Conservation (phyloP, 2,329 filamentous ascomycete genomes). For the Diaporthe ilicicola region DNA sequence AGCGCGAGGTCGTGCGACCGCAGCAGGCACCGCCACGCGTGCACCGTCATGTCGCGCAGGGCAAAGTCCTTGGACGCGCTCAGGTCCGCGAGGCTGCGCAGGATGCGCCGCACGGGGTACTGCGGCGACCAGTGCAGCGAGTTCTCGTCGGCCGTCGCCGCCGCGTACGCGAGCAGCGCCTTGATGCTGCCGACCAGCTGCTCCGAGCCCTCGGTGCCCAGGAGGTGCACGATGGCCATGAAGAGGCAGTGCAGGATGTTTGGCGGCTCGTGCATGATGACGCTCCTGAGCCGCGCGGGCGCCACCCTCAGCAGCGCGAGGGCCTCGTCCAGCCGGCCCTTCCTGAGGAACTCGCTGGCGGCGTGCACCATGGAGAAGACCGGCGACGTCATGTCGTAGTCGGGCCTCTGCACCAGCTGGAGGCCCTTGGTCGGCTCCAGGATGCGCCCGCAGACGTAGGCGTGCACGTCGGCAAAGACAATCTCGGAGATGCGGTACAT, state of each 20-base stretch:
- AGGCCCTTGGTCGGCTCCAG: background rate
- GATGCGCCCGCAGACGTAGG: constrained; percentile 27
- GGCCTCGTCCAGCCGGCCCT: constrained; percentile 27
- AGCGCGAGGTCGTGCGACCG: constrained; percentile 23
- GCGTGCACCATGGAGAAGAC: constrained; percentile 28
- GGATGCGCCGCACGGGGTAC: constrained; percentile 29
- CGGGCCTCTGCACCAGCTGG: background rate
- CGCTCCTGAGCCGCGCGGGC: constrained; percentile 10
- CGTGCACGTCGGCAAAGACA: constrained; percentile 30
- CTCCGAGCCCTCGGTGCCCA: constrained; percentile 3
- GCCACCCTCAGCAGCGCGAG: constrained; percentile 26
- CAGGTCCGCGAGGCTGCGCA: constrained; percentile 19
- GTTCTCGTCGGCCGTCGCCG: constrained; percentile 21
- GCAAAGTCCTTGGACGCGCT: constrained; percentile 14
- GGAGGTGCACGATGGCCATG: constrained; percentile 30
- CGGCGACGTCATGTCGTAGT: background rate
- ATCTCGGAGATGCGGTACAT: constrained; percentile 29
- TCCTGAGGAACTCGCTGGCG: constrained; percentile 25
- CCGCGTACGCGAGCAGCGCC: constrained; percentile 28
- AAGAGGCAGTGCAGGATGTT: constrained; percentile 27
- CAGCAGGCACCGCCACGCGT: constrained; percentile 27
- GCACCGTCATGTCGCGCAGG: constrained; percentile 27
- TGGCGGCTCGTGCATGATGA: constrained; percentile 23
- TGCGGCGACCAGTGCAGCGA: constrained; percentile 21
- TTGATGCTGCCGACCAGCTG: constrained; percentile 19